Conservation (phyloP, 2,329 filamentous ascomycete genomes). For the Teratosphaeria destructans region DNA sequence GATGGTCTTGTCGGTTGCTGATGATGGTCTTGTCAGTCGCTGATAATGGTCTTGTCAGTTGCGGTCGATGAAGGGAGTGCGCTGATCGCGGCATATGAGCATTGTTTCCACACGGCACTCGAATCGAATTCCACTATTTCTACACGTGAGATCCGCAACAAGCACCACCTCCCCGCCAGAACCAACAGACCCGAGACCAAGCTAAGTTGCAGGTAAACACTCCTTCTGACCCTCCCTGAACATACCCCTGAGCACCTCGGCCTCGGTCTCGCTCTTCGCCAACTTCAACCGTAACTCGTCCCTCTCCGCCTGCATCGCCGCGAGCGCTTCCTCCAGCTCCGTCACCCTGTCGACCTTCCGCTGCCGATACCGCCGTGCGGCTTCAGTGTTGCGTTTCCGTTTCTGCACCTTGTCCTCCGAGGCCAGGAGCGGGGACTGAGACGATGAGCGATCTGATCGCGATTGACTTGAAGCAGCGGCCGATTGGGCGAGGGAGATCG, state of each 20-base stretch:
- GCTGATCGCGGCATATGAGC: no score
- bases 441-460: neutral
- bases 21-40: no score
- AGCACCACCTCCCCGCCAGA: neutral
- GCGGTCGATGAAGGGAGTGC: no score
- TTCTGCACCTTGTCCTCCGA: conserved; percentile 30
- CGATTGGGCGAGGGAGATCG: neutral
- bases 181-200: neutral
- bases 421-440: neutral
- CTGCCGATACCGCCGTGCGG: conserved; percentile 61
- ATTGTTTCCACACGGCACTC: no score
- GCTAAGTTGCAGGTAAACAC: neutral
- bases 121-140: neutral
- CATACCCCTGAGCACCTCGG: conserved; percentile 40
- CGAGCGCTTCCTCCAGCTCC: conserved; percentile 51
- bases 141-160: neutral
- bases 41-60: no score
- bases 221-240: conserved; percentile 5
- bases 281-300: conserved; percentile 54
- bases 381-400: conserved; percentile 58
- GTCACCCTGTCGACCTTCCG: conserved; percentile 57
- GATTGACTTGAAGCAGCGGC: neutral
- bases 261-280: conserved; percentile 55
- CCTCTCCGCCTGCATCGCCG: conserved; percentile 49
- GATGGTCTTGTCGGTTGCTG: no score